These are phyloP conservation scores for Hymenochaete sp. DNA, from an alignment of 1,284 basidiomycete species.

Conservation along the genomic window DNA sequence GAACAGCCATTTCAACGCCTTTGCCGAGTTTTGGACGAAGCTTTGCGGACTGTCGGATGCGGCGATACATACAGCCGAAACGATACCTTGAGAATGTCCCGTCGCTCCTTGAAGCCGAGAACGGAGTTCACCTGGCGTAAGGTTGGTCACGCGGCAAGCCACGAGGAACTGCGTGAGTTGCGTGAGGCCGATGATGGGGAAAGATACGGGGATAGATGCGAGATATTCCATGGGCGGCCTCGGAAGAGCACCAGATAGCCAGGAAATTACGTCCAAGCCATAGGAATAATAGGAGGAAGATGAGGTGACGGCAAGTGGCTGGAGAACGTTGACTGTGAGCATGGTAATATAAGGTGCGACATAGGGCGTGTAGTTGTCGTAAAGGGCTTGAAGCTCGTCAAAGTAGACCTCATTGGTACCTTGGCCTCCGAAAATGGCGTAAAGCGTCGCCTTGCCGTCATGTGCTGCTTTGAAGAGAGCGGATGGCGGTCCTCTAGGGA, in stretches of 20 bases:
- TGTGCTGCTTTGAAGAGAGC: conserved; percentile 70
- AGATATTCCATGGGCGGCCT: conserved; percentile 84
- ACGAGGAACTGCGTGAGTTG: conserved; percentile 92
- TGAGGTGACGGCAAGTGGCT: conserved; percentile 53
- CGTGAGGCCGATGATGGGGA: conserved; percentile 92
- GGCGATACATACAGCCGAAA: conserved; percentile 84
- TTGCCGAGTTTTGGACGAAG: conserved; percentile 68
- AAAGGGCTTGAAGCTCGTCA: conserved; percentile 88
- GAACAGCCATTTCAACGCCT: conserved; percentile 88
- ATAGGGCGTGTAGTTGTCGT: conserved; percentile 85
- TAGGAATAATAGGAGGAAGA: conserved; percentile 67
- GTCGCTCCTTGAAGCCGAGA: conserved; percentile 77
- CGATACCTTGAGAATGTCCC: conserved; percentile 94
- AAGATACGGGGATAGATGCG: conserved; percentile 89
- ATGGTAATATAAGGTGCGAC: conserved; percentile 62
- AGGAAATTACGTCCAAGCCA: conserved; percentile 76
- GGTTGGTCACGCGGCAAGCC: conserved; percentile 63
- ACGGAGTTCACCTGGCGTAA: conserved; percentile 77
- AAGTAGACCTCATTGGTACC: conserved; percentile 98
- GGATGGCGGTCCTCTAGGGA: conserved; percentile 59
- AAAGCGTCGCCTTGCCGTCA: conserved; percentile 71
- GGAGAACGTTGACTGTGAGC: conserved; percentile 61
- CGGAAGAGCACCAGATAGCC: conserved; percentile 67
- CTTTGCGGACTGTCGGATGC: conserved; percentile 72
- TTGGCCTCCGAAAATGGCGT: conserved; percentile 97